phyloP scores from a whole-genome alignment of 148 eudicot genomes.

The Rhododendron simsii region DNA sequence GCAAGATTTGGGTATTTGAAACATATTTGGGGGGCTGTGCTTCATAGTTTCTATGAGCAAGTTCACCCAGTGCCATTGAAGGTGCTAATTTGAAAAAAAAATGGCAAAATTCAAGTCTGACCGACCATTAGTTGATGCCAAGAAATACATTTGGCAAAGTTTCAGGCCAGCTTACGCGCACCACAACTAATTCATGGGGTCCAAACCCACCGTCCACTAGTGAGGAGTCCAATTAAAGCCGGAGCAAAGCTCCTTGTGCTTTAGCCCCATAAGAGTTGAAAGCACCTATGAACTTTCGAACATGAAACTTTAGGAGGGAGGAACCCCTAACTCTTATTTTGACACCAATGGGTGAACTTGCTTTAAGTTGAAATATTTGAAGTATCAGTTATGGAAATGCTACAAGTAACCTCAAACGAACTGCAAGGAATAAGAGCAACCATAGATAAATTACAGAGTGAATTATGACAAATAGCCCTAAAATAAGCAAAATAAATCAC shows the following conservation, averaged over 20 bases:
- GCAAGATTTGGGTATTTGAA: not conserved
- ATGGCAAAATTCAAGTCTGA: not conserved
- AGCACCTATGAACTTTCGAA: not conserved
- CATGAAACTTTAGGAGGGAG: not conserved
- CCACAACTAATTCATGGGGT: not conserved
- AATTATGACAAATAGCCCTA: not conserved
- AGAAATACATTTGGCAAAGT: not conserved
- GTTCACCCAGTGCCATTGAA: not conserved
- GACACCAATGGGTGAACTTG: not conserved
- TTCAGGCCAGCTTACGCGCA: not conserved
- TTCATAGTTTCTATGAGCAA: not conserved
- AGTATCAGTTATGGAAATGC: not conserved
- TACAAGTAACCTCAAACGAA: not conserved
- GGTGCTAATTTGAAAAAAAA: not conserved
- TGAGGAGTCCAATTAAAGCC: not conserved
- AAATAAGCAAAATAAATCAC: not conserved
- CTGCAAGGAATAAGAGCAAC: not conserved
- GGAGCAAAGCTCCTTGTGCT: not conserved
- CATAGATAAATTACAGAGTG: not conserved
- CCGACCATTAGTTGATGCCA: not conserved
- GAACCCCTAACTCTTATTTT: not conserved
- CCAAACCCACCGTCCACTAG: not conserved
- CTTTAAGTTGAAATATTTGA: not conserved
- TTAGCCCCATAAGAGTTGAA: not conserved
- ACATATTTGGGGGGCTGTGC: not conserved